These are phyloP conservation scores for Amborella trichopoda DNA, from an alignment of 164 flowering plant species.

Conservation along the genomic window DNA sequence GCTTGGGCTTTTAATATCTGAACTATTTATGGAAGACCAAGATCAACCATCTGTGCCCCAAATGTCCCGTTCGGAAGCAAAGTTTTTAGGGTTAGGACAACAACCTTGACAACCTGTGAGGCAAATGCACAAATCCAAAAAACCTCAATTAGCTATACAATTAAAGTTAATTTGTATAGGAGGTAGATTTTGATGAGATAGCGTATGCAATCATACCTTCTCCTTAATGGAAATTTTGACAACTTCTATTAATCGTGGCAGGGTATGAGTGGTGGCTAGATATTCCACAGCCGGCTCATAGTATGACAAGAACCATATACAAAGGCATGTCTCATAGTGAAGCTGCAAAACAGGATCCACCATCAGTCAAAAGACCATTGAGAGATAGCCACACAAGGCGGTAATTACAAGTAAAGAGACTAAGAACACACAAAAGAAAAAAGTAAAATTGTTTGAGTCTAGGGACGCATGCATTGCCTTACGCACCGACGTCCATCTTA, in stretches of 20 bases:
- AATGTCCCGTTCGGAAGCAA: conserved; percentile 77
- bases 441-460: too few relatives aligned
- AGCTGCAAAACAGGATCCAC: conserved; percentile 45
- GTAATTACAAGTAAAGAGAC: too few relatives aligned
- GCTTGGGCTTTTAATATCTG: conserved; percentile 91
- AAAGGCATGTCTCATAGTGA: conserved; percentile 93
- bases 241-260: conserved; percentile 75
- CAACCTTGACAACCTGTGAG: conserved; percentile 84
- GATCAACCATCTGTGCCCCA: conserved; percentile 93
- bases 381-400: too few relatives aligned
- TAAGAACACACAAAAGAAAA: too few relatives aligned
- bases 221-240: conserved; percentile 90
- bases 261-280: conserved; percentile 69
- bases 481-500: too few relatives aligned
- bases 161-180: too few relatives aligned
- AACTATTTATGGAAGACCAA: conserved; percentile 78
- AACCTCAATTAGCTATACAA: background rate
- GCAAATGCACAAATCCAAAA: conserved; percentile 1
- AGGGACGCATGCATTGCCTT: too few relatives aligned
- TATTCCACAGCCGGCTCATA: conserved; percentile 88
- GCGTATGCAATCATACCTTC: conserved; percentile 41
- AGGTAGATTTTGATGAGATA: too few relatives aligned
- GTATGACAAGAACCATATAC: conserved; percentile 91
- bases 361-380: too few relatives aligned
- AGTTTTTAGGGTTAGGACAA: conserved; percentile 70